A percentile compares a stretch with the other conserved stretches of the same genome.
These are phyloP conservation scores for Dioszegia hungarica DNA, from an alignment of 768 basidiomycete species.

Conservation along the genomic window DNA sequence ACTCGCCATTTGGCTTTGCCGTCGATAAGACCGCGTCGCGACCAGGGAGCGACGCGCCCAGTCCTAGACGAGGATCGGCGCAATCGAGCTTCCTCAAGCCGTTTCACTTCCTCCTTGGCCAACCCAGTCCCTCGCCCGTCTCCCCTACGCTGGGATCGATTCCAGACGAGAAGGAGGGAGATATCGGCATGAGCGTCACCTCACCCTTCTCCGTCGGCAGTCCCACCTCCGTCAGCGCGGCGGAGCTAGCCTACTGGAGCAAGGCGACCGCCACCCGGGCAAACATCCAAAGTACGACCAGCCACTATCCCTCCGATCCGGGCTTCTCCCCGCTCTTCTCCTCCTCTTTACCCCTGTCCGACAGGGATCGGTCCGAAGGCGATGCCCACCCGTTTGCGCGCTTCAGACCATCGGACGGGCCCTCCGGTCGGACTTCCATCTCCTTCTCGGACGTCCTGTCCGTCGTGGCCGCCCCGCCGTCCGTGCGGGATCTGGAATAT, in stretches of 20 bases:
- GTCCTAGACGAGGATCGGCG: neutral
- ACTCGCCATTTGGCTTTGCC: neutral
- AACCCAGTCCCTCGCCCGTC: neutral
- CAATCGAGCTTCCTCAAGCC: neutral
- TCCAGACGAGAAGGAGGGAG: neutral
- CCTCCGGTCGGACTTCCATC: slow-evolving; percentile 1
- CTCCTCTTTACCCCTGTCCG: slow-evolving; percentile 1
- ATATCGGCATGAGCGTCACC: neutral
- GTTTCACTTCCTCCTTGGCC: neutral
- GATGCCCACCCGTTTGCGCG: neutral
- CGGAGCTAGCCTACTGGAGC: slow-evolving; percentile 1
- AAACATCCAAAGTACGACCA: neutral
- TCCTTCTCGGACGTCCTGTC: slow-evolving; percentile 1
- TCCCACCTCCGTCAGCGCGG: neutral
- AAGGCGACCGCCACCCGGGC: neutral
- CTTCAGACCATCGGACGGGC: neutral
- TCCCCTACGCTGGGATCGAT: neutral
- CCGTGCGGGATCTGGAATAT: neutral
- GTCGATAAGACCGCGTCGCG: neutral
- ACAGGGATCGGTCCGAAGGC: neutral
- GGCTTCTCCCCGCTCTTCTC: neutral
- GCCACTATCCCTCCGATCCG: neutral
- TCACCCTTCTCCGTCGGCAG: no score
- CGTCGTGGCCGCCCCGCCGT: slow-evolving; percentile 6
- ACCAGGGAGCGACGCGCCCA: no score